phyloP scores from a whole-genome alignment of 2,329 filamentous ascomycete genomes.

The Stemphylium vesicarium region DNA sequence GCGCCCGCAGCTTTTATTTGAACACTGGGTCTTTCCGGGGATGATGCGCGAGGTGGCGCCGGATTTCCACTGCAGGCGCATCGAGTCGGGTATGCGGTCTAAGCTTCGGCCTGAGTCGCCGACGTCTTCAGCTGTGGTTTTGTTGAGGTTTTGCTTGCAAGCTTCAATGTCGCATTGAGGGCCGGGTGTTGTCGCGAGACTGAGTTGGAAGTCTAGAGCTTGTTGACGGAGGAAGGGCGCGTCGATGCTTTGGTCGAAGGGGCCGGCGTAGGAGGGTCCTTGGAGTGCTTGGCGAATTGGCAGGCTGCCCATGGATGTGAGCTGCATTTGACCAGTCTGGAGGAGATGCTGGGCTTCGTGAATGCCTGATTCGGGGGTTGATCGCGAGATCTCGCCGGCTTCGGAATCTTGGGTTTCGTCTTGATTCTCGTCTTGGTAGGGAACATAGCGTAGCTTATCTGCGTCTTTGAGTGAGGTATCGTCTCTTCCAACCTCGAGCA shows the following conservation, averaged over 20 bases:
- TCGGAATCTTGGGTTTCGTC: background rate
- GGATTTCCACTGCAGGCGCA: conserved; percentile 39
- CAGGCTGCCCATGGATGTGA: conserved; percentile 50
- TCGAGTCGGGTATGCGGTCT: conserved; percentile 51
- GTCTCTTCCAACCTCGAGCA: conserved; percentile 55
- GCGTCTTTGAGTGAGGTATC: conserved; percentile 38
- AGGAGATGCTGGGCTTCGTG: conserved; percentile 38
- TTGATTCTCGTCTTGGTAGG: conserved; percentile 22
- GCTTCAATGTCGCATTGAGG: conserved; percentile 33
- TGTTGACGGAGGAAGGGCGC: conserved; percentile 34
- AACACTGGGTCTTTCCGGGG: conserved; percentile 43
- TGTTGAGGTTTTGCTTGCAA: conserved; percentile 42
- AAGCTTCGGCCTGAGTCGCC: conserved; percentile 50
- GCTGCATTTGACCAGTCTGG: conserved; percentile 40
- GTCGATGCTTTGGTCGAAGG: conserved; percentile 40
- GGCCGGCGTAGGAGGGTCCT: conserved; percentile 52
- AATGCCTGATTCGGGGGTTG: conserved; percentile 32
- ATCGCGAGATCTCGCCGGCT: background rate
- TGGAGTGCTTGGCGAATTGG: conserved; percentile 55
- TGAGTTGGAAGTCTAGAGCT: conserved; percentile 43
- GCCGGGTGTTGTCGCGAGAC: conserved; percentile 19
- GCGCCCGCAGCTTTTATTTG: conserved; percentile 34
- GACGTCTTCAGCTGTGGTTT: conserved; percentile 45
- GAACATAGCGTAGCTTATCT: conserved; percentile 37
- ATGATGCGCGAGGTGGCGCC: conserved; percentile 6